Conservation (phyloP, 208 protist genomes). For the Crithidia sp. region DNA sequence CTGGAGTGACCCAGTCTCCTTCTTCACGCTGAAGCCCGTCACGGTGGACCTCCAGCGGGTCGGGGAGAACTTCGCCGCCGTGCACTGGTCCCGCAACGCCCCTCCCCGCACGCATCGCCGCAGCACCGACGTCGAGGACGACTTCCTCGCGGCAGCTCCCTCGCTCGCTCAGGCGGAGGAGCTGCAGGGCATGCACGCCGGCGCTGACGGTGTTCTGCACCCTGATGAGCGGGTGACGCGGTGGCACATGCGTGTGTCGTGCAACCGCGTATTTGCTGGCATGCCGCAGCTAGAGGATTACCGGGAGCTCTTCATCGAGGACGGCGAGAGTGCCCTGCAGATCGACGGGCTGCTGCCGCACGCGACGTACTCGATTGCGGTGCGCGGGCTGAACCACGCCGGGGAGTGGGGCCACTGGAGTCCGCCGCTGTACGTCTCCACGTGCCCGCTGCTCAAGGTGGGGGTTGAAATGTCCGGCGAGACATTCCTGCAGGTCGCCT, state of each 20-base stretch:
- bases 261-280: constrained; percentile 70
- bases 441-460: constrained; percentile 77
- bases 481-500: constrained; percentile 84
- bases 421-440: constrained; percentile 53
- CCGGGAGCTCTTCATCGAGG: constrained; percentile 52
- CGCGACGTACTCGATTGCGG: constrained; percentile 73
- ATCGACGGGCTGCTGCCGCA: constrained; percentile 74
- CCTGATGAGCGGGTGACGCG: constrained; percentile 72
- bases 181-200: constrained; percentile 30
- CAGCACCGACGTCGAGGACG: constrained; percentile 13
- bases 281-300: constrained; percentile 66
- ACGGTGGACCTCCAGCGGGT: constrained; percentile 51
- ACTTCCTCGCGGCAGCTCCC: not conserved
- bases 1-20: constrained; percentile 81
- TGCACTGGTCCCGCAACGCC: constrained; percentile 76
- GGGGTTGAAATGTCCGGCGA: constrained; percentile 76
- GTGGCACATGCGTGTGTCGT: constrained; percentile 86
- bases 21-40: constrained; percentile 85
- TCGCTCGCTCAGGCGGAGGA: not conserved
- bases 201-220: constrained; percentile 39
- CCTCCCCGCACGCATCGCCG: not conserved
- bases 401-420: constrained; percentile 92
- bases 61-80: constrained; percentile 86
- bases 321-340: constrained; percentile 49
- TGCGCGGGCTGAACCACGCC: constrained; percentile 72